Evolutionary conservation across 1,284 basidiomycete species (phyloP).

Genomic region (Fomitopsis betulina): DNA sequence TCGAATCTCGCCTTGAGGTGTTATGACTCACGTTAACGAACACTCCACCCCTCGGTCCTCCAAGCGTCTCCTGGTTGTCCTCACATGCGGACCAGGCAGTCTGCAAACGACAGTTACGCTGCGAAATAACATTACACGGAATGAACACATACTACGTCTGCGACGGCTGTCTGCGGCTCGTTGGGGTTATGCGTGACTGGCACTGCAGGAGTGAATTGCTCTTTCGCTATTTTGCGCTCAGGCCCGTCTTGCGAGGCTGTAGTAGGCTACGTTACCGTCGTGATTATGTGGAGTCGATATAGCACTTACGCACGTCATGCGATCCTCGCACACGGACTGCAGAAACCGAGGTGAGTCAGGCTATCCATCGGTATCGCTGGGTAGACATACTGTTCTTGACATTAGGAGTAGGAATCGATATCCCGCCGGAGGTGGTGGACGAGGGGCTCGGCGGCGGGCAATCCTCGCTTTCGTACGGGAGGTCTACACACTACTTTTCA

Average conservation of each 20-base stretch:
- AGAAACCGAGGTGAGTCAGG: background rate
- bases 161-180: background rate
- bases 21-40: conserved; percentile 14
- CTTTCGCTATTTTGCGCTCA: background rate
- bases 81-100: conserved; percentile 18
- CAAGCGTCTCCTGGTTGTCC: conserved; percentile 15
- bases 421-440: background rate
- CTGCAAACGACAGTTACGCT: conserved; percentile 2
- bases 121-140: background rate
- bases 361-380: background rate
- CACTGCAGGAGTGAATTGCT: background rate
- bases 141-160: conserved; percentile 4
- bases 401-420: background rate
- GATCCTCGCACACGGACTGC: conserved; percentile 8
- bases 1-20: background rate
- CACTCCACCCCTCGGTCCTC: conserved; percentile 12
- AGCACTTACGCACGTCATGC: background rate
- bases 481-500: background rate
- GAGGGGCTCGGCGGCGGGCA: background rate
- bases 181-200: background rate
- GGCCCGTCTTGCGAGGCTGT: background rate
- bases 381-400: conserved; percentile 6
- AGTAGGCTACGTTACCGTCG: background rate
- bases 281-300: background rate
- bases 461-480: conserved; percentile 8